These are phyloP conservation scores for Stagonosporopsis tanaceti DNA, from an alignment of 2,329 filamentous ascomycete genomes.

Conservation along the genomic window DNA sequence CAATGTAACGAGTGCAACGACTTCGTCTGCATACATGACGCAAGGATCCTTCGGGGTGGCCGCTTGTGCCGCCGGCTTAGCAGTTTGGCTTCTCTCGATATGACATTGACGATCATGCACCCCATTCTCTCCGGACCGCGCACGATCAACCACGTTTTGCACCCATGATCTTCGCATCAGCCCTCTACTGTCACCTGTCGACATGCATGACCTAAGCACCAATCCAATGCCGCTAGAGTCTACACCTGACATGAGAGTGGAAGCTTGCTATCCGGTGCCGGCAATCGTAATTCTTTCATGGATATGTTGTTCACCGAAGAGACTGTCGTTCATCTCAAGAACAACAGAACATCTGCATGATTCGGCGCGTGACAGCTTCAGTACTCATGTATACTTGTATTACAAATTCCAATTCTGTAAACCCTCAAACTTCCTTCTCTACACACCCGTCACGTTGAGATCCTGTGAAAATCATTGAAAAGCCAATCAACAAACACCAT, in stretches of 20 bases:
- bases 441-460: not conserved
- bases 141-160: slow-evolving; percentile 33
- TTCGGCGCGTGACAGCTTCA: not conserved
- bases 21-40: slow-evolving; percentile 1
- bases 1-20: not conserved
- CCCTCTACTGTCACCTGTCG: slow-evolving; percentile 22
- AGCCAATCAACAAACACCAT: too few relatives aligned
- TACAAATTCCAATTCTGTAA: not conserved
- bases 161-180: slow-evolving; percentile 29
- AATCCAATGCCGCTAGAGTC: not conserved
- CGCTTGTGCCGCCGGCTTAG: slow-evolving; percentile 16
- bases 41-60: not conserved
- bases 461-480: too few relatives aligned
- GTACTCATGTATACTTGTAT: not conserved
- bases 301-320: not conserved
- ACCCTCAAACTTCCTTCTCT: not conserved
- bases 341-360: not conserved
- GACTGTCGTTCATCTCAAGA: not conserved
- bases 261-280: not conserved
- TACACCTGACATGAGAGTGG: not conserved
- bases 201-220: slow-evolving; percentile 38
- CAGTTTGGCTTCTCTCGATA: slow-evolving; percentile 23
- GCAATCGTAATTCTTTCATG: not conserved
- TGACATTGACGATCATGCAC: slow-evolving; percentile 36
- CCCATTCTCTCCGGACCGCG: slow-evolving; percentile 27